phyloP scores from a whole-genome alignment of 2,329 filamentous ascomycete species.

The Alternaria rosae region DNA sequence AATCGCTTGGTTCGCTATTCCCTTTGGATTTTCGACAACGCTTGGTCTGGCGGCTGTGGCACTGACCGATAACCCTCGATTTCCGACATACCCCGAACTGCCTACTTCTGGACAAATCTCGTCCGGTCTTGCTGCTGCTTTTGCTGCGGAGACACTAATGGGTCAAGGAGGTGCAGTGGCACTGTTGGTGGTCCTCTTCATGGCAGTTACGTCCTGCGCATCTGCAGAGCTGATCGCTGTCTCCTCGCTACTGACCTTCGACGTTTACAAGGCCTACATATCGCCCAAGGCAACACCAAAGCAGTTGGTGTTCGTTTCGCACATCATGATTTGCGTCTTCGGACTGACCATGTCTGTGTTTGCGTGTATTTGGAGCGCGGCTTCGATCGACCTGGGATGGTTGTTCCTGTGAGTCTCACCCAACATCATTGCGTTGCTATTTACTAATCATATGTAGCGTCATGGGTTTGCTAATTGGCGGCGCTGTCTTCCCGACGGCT shows the following conservation, averaged over 20 bases:
- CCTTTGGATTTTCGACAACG: slow-evolving; percentile 57
- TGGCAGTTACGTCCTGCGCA: slow-evolving; percentile 47
- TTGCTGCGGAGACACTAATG: slow-evolving; percentile 38
- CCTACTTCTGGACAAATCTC: slow-evolving; percentile 37
- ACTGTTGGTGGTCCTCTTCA: slow-evolving; percentile 42
- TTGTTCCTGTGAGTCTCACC: slow-evolving; percentile 42
- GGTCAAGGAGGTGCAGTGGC: slow-evolving; percentile 42
- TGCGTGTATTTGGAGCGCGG: slow-evolving; percentile 47
- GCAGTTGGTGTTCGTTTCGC: slow-evolving; percentile 51
- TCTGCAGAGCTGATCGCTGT: slow-evolving; percentile 54
- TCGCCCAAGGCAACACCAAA: slow-evolving; percentile 46
- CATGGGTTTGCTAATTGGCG: slow-evolving; percentile 54
- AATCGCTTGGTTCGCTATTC: slow-evolving; percentile 59
- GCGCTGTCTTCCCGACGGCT: slow-evolving; percentile 51
- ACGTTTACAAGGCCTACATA: slow-evolving; percentile 56
- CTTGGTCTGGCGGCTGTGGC: slow-evolving; percentile 56
- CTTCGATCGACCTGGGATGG: slow-evolving; percentile 53
- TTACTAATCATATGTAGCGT: slow-evolving; percentile 32
- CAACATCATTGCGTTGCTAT: not conserved
- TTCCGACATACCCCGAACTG: slow-evolving; percentile 53
- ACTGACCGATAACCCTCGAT: slow-evolving; percentile 52
- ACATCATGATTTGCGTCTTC: slow-evolving; percentile 52
- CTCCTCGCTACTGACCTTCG: slow-evolving; percentile 51
- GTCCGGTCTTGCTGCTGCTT: slow-evolving; percentile 40
- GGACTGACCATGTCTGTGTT: slow-evolving; percentile 53